Evolutionary conservation across 345 rosid genomes (phyloP).

Genomic region (Draba incana): DNA sequence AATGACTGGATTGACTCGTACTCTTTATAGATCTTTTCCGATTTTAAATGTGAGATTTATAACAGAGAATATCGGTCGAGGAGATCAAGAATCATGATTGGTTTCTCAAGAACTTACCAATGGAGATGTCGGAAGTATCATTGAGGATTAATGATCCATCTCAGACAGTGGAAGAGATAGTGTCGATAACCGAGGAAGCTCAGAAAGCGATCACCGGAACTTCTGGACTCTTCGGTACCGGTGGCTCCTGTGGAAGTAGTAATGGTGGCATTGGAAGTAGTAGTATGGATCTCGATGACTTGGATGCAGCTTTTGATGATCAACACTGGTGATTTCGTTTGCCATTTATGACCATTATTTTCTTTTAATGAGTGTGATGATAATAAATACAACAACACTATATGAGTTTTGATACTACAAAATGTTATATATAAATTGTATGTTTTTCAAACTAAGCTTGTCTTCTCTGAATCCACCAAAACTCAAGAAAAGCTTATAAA

Average conservation of each 20-base stretch:
- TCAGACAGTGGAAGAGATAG: conserved; percentile 63
- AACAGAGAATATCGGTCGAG: conserved; percentile 41
- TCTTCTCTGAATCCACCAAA: no score
- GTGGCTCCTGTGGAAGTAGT: conserved; percentile 50
- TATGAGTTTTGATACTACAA: no score
- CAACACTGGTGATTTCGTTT: conserved; percentile 64
- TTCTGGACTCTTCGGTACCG: conserved; percentile 32
- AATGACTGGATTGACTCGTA: no score
- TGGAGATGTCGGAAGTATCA: conserved; percentile 61
- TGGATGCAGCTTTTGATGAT: conserved; percentile 50
- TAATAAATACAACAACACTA: no score
- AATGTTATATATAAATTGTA: no score
- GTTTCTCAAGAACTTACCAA: conserved; percentile 72
- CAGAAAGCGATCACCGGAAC: conserved; percentile 44
- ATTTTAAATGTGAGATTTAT: no score
- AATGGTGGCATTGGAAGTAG: conserved; percentile 47
- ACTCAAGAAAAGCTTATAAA: neutral
- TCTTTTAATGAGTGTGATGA: neutral
- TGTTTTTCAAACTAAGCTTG: neutral
- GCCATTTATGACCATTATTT: conserved; percentile 43
- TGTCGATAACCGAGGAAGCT: conserved; percentile 60
- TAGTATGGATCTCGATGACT: conserved; percentile 68
- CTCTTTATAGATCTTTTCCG: no score
- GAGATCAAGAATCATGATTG: conserved; percentile 60
- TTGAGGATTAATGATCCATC: conserved; percentile 58